Conservation (phyloP, 2,329 filamentous ascomycete genomes). For the Shiraia bambusicola region DNA sequence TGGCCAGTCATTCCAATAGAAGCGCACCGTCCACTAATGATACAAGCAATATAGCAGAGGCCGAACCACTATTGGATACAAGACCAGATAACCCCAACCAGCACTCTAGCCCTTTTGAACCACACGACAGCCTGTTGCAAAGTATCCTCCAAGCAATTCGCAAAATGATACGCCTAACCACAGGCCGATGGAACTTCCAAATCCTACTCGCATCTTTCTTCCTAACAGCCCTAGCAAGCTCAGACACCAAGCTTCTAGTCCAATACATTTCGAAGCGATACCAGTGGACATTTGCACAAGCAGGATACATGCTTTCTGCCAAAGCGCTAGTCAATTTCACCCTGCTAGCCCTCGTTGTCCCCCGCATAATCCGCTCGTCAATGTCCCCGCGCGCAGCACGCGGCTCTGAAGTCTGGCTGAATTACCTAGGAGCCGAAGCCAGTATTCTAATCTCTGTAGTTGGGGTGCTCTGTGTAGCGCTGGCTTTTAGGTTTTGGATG, state of each 20-base stretch:
- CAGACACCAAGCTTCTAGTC: slow-evolving; percentile 41
- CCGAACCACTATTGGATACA: slow-evolving; percentile 25
- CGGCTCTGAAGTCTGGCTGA: slow-evolving; percentile 32
- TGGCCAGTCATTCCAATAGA: neutral
- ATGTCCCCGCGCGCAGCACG: slow-evolving; percentile 24
- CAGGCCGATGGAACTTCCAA: slow-evolving; percentile 37
- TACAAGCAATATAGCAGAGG: slow-evolving; percentile 14
- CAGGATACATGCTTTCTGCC: slow-evolving; percentile 42
- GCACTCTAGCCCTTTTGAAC: slow-evolving; percentile 30
- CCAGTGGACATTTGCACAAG: slow-evolving; percentile 41
- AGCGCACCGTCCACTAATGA: neutral
- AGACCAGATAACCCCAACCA: slow-evolving; percentile 8
- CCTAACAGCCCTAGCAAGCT: slow-evolving; percentile 41
- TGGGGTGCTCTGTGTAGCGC: slow-evolving; percentile 37
- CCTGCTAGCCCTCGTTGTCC: slow-evolving; percentile 37
- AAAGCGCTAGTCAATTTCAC: slow-evolving; percentile 42
- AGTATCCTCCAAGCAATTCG: slow-evolving; percentile 15
- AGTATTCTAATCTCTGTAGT: slow-evolving; percentile 39
- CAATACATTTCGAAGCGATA: slow-evolving; percentile 45
- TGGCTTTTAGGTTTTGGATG: slow-evolving; percentile 37
- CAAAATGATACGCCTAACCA: slow-evolving; percentile 21
- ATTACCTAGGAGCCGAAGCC: slow-evolving; percentile 32
- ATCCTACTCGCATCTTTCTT: slow-evolving; percentile 38
- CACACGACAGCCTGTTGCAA: slow-evolving; percentile 13
- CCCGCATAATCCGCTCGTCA: slow-evolving; percentile 34